A percentile compares a stretch with the other conserved stretches of the same genome.
These are phyloP conservation scores for Phanerodontia chrysosporium DNA, from an alignment of 768 basidiomycete species.

Conservation along the genomic window DNA sequence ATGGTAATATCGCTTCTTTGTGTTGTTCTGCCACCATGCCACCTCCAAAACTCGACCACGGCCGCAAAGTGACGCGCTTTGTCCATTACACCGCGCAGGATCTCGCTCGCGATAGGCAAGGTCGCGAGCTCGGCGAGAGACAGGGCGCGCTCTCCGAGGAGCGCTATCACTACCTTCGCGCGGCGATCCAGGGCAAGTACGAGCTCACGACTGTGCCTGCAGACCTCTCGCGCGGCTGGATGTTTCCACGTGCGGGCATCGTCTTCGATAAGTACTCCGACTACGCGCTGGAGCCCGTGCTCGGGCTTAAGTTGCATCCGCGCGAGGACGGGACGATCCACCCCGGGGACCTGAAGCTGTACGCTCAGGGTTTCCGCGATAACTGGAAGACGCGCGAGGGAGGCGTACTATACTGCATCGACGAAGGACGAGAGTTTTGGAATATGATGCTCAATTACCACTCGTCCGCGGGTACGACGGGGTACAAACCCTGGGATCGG, in stretches of 20 bases:
- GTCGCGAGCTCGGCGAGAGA: background rate
- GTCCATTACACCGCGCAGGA: background rate
- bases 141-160: background rate
- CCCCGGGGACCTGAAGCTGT: constrained; percentile 7
- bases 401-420: constrained; percentile 10
- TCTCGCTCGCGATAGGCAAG: background rate
- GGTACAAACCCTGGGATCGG: constrained; percentile 9
- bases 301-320: constrained; percentile 15
- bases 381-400: constrained; percentile 14
- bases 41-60: background rate
- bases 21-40: background rate
- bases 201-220: background rate
- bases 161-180: constrained; percentile 8
- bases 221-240: background rate
- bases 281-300: constrained; percentile 8
- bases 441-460: constrained; percentile 17
- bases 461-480: constrained; percentile 11
- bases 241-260: constrained; percentile 5
- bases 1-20: background rate
- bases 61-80: background rate
- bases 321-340: constrained; percentile 12
- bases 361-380: background rate
- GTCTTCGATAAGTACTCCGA: constrained; percentile 8
- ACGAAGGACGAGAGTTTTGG: constrained; percentile 9
- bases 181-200: constrained; percentile 2